These are phyloP conservation scores for Barbarea vulgaris DNA, from an alignment of 345 rosid species.

Conservation along the genomic window DNA sequence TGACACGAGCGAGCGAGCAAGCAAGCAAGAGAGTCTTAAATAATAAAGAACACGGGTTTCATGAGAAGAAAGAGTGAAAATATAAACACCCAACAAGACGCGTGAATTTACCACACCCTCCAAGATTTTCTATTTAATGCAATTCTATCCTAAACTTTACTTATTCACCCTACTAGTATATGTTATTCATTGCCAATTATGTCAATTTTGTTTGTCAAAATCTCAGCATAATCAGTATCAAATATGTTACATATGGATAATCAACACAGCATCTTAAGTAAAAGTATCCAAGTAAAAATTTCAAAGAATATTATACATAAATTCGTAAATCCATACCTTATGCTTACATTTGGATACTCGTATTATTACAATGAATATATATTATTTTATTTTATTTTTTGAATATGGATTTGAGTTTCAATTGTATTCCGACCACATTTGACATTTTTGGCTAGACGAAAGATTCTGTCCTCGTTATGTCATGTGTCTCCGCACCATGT, in stretches of 20 bases:
- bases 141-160: conserved; percentile 14
- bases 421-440: conserved; percentile 88
- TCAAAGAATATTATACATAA: neutral
- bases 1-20: conserved; percentile 26
- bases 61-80: conserved; percentile 4
- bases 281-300: neutral
- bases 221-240: neutral
- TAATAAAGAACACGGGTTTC: conserved; percentile 31
- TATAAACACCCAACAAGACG: conserved; percentile 15
- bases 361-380: neutral
- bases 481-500: conserved; percentile 23
- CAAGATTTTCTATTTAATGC: conserved; percentile 17
- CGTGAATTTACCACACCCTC: conserved; percentile 30
- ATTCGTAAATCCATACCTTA: neutral
- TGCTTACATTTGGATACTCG: neutral
- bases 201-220: neutral
- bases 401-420: conserved; percentile 52
- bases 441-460: conserved; percentile 31
- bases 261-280: neutral
- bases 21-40: neutral
- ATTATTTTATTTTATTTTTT: too few relatives aligned
- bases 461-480: conserved; percentile 32
- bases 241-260: neutral
- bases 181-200: neutral
- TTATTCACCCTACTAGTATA: neutral